Percentiles rank a stretch among this genome's conserved stretches.
phyloP scores from a whole-genome alignment of 1,139 yeast genomes.

The Blastobotrys illinoisensis region DNA sequence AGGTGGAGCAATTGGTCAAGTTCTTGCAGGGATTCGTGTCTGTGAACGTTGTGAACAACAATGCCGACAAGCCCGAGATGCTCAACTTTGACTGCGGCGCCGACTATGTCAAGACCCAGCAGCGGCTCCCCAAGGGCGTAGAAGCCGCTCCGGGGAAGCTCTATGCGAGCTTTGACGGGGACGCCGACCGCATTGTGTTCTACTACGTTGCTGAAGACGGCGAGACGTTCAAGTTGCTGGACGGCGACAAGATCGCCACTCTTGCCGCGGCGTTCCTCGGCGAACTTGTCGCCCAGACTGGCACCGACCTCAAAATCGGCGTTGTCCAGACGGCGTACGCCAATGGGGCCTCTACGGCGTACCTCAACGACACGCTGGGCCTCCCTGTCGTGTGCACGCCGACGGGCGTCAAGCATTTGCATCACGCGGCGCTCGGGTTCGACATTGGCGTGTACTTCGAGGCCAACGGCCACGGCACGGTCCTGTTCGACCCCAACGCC shows the following conservation, averaged over 20 bases:
- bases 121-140: constrained; percentile 64
- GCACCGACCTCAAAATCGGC: constrained; percentile 48
- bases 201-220: constrained; percentile 50
- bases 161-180: constrained; percentile 91
- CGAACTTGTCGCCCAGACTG: constrained; percentile 42
- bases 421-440: constrained; percentile 75
- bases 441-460: constrained; percentile 94
- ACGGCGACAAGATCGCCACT: constrained; percentile 92
- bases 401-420: constrained; percentile 95
- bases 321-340: constrained; percentile 98
- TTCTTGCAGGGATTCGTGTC: constrained; percentile 40
- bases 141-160: constrained; percentile 36
- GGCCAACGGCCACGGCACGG: constrained; percentile 99
- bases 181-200: constrained; percentile 91
- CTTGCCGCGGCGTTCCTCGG: constrained; percentile 67
- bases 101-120: constrained; percentile 88
- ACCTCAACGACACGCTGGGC: constrained; percentile 53
- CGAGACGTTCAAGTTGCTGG: constrained; percentile 59
- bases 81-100: constrained; percentile 89
- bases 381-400: constrained; percentile 86
- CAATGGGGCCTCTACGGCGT: constrained; percentile 83
- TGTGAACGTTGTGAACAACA: constrained; percentile 52
- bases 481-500: constrained; percentile 65
- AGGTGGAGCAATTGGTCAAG: constrained; percentile 45
- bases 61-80: constrained; percentile 47